Conservation (phyloP, 2,329 filamentous ascomycete species). For the Ophiostoma ulmi region DNA sequence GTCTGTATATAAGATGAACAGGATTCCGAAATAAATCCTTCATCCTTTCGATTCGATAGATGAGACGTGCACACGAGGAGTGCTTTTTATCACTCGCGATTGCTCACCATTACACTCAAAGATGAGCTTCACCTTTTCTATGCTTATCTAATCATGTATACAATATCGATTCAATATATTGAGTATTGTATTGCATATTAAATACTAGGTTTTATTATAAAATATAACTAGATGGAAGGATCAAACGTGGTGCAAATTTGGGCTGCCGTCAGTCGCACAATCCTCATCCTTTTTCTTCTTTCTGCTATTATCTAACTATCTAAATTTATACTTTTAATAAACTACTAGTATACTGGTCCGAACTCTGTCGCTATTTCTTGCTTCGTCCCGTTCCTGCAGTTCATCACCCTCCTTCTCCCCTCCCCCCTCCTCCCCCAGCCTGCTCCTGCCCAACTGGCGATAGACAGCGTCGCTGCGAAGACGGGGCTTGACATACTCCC, state of each 20-base stretch:
- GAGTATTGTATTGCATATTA: not conserved
- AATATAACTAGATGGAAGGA: conserved; percentile 3
- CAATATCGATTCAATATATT: not conserved
- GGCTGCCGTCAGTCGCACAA: not conserved
- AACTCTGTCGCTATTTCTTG: conserved; percentile 7
- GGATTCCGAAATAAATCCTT: not conserved
- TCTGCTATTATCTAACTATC: not conserved
- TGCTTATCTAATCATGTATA: not conserved
- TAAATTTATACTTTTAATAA: not conserved
- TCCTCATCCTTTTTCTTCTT: not conserved
- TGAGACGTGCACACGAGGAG: not conserved
- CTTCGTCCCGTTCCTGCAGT: not conserved
- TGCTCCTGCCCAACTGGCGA: conserved; percentile 8
- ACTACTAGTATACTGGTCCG: not conserved
- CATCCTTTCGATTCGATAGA: not conserved
- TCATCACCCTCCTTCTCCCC: not conserved
- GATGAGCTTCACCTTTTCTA: not conserved
- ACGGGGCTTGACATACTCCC: not conserved
- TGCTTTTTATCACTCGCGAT: not conserved
- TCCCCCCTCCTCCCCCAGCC: not conserved
- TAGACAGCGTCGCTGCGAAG: not conserved
- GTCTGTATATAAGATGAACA: not conserved
- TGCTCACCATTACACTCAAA: too few species aligned
- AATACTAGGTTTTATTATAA: not conserved
- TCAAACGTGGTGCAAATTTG: not conserved